Base-by-base conservation (phyloP, 345 rosid species). In the Clausena lansium region DNA sequence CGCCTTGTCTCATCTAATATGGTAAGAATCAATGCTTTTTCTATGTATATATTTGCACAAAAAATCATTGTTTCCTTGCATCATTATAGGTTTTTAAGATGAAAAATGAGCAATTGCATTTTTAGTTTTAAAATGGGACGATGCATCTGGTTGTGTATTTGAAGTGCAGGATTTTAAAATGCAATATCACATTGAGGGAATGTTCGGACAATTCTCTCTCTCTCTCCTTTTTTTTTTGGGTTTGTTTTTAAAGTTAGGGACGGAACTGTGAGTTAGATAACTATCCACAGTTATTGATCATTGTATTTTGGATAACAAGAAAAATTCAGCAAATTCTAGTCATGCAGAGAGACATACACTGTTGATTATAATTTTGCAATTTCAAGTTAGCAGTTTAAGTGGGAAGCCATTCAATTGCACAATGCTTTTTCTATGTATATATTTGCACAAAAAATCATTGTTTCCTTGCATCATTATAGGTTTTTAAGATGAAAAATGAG, bases 1-100 rank as follows among this genome's bases (percentile, higher is more conserved):
- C 45, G 73, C 14, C 84, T 95, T 11, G 64, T 89, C 62, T 83
- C 92, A 41, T 85, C 84, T 39, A 71, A 86, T 67, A 83, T 84
- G 97, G 91, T 92, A 88, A 57, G 6, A 39, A 30, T 77, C 67
- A 61, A 70, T 20, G 73, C 1, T 74, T 20, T 54, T 25, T 64
- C 67, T 71, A 41, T 24, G 20, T 7, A 36, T 36, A 36, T 36
- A 17, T 17, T 54, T 54, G 1, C 15, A 45, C 50, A 45, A 9
- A 45, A 45, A 45, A 45, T 45, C 15, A 45, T 9, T 45, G 10
- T 45, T 45, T 11, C 15, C 15, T 9, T 45, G 50, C 9, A 5
- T 10, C 14, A 45, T 45, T 9, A 45, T 45, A 1, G 15, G 11
- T 45, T 67, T 39, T 38, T 36, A 24, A n/a, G 41, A n/a, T 67